These are phyloP conservation scores for Leccinum broughii DNA, from an alignment of 768 basidiomycete species.

Conservation along the genomic window DNA sequence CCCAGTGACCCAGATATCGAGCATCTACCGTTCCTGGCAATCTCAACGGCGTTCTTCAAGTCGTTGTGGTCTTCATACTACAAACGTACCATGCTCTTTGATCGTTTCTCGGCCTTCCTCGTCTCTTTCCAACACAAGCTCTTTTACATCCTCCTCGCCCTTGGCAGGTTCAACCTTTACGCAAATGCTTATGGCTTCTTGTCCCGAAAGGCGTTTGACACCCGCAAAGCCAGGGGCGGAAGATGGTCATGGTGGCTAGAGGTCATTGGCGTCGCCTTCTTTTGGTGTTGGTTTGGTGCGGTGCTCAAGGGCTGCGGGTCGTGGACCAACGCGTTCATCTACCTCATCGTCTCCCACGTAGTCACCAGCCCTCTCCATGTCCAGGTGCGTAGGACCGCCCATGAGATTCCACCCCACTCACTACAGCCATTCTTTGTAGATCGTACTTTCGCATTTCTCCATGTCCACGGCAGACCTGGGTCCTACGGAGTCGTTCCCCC, in stretches of 20 bases:
- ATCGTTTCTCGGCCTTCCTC: conserved; percentile 62
- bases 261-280: conserved; percentile 71
- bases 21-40: conserved; percentile 93
- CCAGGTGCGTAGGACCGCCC: conserved; percentile 58
- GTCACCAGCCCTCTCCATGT: conserved; percentile 91
- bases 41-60: conserved; percentile 82
- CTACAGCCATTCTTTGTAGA: conserved; percentile 42
- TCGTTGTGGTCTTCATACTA: conserved; percentile 94
- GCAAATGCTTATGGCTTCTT: conserved; percentile 81
- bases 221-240: conserved; percentile 63
- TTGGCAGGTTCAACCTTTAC: conserved; percentile 96
- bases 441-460: conserved; percentile 96
- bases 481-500: conserved; percentile 86
- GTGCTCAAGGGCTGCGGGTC: conserved; percentile 71
- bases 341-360: conserved; percentile 82
- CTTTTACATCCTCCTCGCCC: conserved; percentile 87
- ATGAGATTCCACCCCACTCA: conserved; percentile 3
- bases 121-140: conserved; percentile 85
- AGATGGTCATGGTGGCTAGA: conserved; percentile 82
- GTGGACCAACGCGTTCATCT: conserved; percentile 68
- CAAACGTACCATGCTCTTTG: conserved; percentile 81
- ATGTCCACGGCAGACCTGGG: conserved; percentile 93
- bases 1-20: conserved; percentile 80
- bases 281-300: conserved; percentile 84
- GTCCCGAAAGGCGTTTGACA: conserved; percentile 61